These are phyloP conservation scores for Penicillium sumatraense DNA, from an alignment of 2,329 filamentous ascomycete species.

Conservation along the genomic window DNA sequence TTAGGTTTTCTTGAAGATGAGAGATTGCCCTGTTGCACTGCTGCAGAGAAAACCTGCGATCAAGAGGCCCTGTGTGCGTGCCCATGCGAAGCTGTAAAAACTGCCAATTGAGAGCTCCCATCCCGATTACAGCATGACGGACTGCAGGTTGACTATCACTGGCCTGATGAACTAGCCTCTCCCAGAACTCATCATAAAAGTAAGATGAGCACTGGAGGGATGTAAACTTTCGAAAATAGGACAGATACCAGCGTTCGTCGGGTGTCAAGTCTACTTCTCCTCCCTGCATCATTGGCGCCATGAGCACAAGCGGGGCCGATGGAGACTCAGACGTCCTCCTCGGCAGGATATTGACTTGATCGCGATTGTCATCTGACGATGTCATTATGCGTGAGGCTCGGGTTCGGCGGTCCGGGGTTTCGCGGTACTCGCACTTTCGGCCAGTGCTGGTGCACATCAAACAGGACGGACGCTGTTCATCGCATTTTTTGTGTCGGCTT, in stretches of 20 bases:
- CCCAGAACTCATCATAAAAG: constrained; percentile 22
- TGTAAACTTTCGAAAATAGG: constrained; percentile 10
- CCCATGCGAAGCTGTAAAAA: constrained; percentile 15
- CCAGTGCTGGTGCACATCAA: constrained; percentile 29
- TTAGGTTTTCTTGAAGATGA: constrained; percentile 8
- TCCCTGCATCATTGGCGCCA: not conserved
- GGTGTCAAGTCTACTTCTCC: constrained; percentile 8
- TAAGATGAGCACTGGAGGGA: constrained; percentile 11
- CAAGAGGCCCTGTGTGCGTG: constrained; percentile 2
- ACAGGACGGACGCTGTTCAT: constrained; percentile 24
- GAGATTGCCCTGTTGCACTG: constrained; percentile 4
- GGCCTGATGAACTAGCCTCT: constrained; percentile 22
- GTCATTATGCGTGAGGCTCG: not conserved
- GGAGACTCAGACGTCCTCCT: too few relatives aligned
- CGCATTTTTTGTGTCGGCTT: constrained; percentile 24
- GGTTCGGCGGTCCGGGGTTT: constrained; percentile 13
- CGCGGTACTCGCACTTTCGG: constrained; percentile 28
- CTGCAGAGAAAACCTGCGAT: constrained; percentile 9
- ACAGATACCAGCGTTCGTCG: constrained; percentile 10
- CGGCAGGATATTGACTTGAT: not conserved
- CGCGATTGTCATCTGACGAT: too few relatives aligned
- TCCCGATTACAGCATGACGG: constrained; percentile 29
- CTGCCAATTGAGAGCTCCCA: constrained; percentile 30
- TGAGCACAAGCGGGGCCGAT: not conserved
- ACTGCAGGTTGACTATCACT: constrained; percentile 26